Percentiles rank a stretch among this genome's conserved stretches.
phyloP scores from a whole-genome alignment of 306 rosid species.

The Leucaena leucocephala region DNA sequence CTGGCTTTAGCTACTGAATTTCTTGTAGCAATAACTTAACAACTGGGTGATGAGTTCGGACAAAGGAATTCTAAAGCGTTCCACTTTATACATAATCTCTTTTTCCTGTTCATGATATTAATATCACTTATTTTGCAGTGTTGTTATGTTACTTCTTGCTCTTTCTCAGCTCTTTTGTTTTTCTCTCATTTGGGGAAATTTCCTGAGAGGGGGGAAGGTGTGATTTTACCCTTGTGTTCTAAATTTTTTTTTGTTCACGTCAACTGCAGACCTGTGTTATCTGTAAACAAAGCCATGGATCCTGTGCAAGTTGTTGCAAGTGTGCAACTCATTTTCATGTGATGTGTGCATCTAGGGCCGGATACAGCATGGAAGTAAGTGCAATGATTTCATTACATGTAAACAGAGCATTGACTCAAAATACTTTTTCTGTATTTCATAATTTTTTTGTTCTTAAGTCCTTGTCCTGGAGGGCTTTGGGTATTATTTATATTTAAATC shows the following conservation, averaged over 20 bases:
- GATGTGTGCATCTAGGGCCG: constrained; percentile 90
- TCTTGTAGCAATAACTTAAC: background rate
- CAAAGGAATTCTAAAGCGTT: background rate
- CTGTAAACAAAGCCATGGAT: constrained; percentile 90
- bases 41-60: background rate
- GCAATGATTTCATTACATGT: constrained; percentile 28
- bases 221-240: constrained; percentile 20
- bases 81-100: background rate
- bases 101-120: background rate
- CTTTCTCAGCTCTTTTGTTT: background rate
- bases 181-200: background rate
- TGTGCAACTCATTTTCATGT: constrained; percentile 88
- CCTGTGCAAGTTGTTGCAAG: constrained; percentile 89
- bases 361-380: constrained; percentile 96
- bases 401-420: constrained; percentile 7
- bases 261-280: constrained; percentile 77
- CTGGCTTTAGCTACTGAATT: constrained; percentile 28
- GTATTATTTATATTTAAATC: constrained; percentile 27
- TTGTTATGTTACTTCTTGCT: constrained; percentile 7
- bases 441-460: background rate
- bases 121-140: constrained; percentile 5
- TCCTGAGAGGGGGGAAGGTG: background rate
- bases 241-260: constrained; percentile 41
- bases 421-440: background rate
- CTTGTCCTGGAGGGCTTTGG: constrained; percentile 22